Conservation (phyloP, 169 alveolate species). For the Plasmodium sp. region DNA sequence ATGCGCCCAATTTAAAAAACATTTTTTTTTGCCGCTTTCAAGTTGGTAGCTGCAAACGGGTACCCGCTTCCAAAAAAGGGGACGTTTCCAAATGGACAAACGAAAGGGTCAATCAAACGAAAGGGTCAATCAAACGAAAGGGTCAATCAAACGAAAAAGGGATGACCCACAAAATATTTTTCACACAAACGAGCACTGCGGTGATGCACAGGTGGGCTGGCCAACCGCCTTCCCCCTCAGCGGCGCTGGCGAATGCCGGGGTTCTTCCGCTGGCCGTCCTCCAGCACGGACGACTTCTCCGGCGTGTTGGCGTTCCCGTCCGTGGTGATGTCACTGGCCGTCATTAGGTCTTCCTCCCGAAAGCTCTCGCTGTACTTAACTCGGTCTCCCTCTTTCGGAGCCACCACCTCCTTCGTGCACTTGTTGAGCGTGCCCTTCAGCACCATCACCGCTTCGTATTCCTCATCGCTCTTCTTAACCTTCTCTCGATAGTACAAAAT, state of each 20-base stretch:
- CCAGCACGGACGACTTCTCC: background rate
- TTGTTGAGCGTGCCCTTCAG: background rate
- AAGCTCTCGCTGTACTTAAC: background rate
- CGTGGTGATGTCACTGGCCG: conserved; percentile 6
- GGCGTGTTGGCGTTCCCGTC: conserved; percentile 4
- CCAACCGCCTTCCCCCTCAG: too few species aligned
- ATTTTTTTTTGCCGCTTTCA: background rate
- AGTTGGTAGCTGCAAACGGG: background rate
- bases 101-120: background rate
- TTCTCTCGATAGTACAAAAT: conserved; percentile 44
- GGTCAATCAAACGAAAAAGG: background rate
- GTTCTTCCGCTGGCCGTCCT: background rate
- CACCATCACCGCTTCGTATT: conserved; percentile 31
- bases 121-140: background rate
- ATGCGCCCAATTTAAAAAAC: background rate
- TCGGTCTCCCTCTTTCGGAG: background rate
- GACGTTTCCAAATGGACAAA: background rate
- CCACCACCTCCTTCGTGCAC: background rate
- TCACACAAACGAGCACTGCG: background rate
- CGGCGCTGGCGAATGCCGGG: conserved; percentile 23
- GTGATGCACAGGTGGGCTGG: too few species aligned
- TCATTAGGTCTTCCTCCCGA: background rate
- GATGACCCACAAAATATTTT: background rate
- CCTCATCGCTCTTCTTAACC: conserved; percentile 56
- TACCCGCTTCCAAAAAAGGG: background rate